phyloP scores from a whole-genome alignment of 495 filamentous ascomycete genomes.

The Penicillium daleae region DNA sequence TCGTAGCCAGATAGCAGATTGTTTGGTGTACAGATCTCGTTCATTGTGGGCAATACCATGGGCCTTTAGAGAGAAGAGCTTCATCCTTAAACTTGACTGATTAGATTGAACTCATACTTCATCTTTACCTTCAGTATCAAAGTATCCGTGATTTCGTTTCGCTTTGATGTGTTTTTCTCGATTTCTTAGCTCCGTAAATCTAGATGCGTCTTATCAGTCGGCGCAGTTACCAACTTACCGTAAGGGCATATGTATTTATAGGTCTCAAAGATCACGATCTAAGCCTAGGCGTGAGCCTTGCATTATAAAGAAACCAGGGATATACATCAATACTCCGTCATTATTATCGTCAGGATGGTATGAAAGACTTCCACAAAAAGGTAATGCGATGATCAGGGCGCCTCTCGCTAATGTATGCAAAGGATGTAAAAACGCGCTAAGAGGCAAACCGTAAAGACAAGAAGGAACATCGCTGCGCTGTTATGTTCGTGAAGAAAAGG shows the following conservation, averaged over 20 bases:
- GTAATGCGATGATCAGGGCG: background rate
- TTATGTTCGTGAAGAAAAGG: background rate
- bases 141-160: too few species aligned
- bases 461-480: background rate
- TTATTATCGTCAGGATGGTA: background rate
- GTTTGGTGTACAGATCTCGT: conserved; percentile 1
- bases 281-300: background rate
- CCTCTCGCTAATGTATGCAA: conserved; percentile 3
- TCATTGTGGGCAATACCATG: too few species aligned
- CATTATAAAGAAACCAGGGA: background rate
- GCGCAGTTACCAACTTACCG: too few species aligned
- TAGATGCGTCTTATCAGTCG: too few species aligned
- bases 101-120: too few species aligned
- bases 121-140: too few species aligned
- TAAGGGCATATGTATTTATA: background rate
- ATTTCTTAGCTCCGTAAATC: too few species aligned
- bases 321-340: background rate
- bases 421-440: background rate
- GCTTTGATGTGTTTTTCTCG: too few species aligned
- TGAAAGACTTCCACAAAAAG: background rate
- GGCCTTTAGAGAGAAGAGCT: too few species aligned
- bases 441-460: too few species aligned
- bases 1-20: background rate
- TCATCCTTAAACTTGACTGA: too few species aligned
- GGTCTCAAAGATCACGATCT: background rate